Evolutionary conservation across 2,329 filamentous ascomycete genomes (phyloP).

Genomic region (Alternaria incomplexa): DNA sequence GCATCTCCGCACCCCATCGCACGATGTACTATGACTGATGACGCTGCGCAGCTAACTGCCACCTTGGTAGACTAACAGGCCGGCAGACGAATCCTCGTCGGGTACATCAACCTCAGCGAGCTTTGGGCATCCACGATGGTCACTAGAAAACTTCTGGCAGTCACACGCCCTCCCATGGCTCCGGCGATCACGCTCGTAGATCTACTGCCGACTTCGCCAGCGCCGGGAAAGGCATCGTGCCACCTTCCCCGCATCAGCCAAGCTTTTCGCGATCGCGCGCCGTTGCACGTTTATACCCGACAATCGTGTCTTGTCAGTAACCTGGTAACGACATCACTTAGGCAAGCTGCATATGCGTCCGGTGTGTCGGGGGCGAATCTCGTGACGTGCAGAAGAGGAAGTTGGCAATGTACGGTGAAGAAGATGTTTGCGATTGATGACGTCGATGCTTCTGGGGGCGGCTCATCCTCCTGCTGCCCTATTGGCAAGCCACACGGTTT

Average conservation of each 20-base stretch:
- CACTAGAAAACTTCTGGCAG: background rate
- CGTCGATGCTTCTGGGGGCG: background rate
- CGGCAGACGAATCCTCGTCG: background rate
- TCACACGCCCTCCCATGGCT: constrained; percentile 7
- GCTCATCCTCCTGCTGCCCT: background rate
- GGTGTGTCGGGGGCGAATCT: background rate
- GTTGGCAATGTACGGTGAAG: constrained; percentile 4
- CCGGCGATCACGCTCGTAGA: constrained; percentile 3
- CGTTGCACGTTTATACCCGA: constrained; percentile 10
- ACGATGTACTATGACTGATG: background rate
- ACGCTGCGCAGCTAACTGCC: background rate
- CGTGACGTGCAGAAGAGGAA: constrained; percentile 3
- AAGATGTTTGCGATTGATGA: background rate
- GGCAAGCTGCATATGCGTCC: constrained; percentile 6
- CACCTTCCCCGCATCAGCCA: constrained; percentile 5
- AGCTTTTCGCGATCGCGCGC: constrained; percentile 8
- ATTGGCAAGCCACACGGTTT: background rate
- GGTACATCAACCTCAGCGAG: background rate
- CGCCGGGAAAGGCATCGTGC: constrained; percentile 5
- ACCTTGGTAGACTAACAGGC: background rate
- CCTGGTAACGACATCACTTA: background rate
- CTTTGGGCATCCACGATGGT: background rate
- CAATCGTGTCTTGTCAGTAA: background rate
- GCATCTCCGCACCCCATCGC: background rate
- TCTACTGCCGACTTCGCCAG: background rate